Conservation (phyloP, 768 basidiomycete genomes). For the Boletus huronensis region DNA sequence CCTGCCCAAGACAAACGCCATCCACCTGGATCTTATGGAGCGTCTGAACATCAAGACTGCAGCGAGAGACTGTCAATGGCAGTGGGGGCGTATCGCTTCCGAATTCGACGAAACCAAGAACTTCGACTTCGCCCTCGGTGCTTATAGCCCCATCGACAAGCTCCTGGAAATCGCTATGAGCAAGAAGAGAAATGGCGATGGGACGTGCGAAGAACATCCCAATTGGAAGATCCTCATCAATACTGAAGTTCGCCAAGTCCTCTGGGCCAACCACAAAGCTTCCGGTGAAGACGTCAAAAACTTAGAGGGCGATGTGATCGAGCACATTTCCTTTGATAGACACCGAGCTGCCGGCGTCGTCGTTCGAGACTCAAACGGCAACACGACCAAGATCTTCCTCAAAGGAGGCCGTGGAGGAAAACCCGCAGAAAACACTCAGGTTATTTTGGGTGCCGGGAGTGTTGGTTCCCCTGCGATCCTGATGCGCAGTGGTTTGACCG, state of each 20-base stretch:
- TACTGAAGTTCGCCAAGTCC: not conserved
- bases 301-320: too few relatives aligned
- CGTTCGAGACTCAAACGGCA: not conserved
- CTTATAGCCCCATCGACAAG: not conserved
- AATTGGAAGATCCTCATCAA: not conserved
- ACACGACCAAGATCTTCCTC: not conserved
- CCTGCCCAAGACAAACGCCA: not conserved
- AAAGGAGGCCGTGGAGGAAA: not conserved
- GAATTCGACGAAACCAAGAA: not conserved
- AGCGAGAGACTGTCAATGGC: not conserved
- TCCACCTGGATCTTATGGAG: not conserved
- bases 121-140: not conserved
- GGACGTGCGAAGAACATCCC: not conserved
- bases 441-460: not conserved
- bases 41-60: not conserved
- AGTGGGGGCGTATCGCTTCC: not conserved
- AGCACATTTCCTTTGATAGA: too few relatives aligned
- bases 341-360: not conserved
- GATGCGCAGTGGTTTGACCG: not conserved
- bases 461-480: not conserved
- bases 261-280: not conserved
- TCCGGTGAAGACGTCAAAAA: too few relatives aligned
- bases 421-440: not conserved
- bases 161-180: not conserved
- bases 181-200: not conserved